These are phyloP conservation scores for Mucor plumbeus DNA, from an alignment of 371 early-diverging fungal species.

Conservation along the genomic window DNA sequence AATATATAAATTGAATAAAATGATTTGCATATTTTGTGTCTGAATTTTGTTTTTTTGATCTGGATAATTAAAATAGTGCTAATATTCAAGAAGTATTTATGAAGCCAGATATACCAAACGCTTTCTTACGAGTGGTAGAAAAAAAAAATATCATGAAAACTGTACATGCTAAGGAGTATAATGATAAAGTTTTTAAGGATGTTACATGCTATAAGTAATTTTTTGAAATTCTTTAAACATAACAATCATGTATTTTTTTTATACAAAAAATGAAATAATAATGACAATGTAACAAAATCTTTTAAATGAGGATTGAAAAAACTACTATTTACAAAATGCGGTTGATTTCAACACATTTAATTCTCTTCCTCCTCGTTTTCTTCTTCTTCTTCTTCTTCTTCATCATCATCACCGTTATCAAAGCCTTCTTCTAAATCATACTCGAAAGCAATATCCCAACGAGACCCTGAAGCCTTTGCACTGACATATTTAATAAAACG, in stretches of 20 bases:
- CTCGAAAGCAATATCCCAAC: slow-evolving; percentile 79
- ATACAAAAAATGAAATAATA: neutral
- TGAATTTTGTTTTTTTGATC: too few species aligned
- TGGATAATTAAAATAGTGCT: too few species aligned
- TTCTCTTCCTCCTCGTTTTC: neutral
- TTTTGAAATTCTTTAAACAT: too few species aligned
- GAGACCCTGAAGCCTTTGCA: slow-evolving; percentile 69
- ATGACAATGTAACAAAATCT: neutral
- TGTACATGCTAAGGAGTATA: too few species aligned
- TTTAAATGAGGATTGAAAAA: neutral
- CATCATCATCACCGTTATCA: slow-evolving; percentile 17
- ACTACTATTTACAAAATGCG: slow-evolving; percentile 3
- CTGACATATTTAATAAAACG: slow-evolving; percentile 82
- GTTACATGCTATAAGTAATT: too few species aligned
- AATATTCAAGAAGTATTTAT: too few species aligned
- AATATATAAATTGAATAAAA: too few species aligned
- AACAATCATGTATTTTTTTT: neutral
- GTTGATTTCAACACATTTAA: neutral
- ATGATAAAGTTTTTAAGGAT: too few species aligned
- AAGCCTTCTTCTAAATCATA: slow-evolving; percentile 42
- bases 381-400: slow-evolving; percentile 17
- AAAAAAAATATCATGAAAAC: too few species aligned
- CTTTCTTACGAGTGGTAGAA: too few species aligned
- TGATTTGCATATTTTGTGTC: too few species aligned
- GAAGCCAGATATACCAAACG: too few species aligned